phyloP scores from a whole-genome alignment of 768 basidiomycete genomes.

The Clitopilus hobsonii region DNA sequence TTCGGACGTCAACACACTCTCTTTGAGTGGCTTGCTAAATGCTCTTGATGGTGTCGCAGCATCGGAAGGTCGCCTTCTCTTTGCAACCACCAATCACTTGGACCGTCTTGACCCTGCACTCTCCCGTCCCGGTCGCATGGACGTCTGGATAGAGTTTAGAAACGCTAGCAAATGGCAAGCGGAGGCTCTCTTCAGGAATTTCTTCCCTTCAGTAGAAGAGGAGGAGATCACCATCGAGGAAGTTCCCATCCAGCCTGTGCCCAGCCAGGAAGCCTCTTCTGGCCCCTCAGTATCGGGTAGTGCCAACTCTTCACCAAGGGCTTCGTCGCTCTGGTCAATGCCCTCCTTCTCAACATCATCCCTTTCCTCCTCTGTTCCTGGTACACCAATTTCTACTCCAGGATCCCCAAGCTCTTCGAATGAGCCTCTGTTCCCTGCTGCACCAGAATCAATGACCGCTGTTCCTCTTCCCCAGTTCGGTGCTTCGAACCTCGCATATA shows the following conservation, averaged over 20 bases:
- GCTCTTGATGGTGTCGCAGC: slow-evolving; percentile 85
- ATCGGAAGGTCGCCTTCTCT: slow-evolving; percentile 82
- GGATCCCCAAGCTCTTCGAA: slow-evolving; percentile 9
- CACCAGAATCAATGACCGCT: slow-evolving; percentile 13
- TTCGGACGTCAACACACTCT: slow-evolving; percentile 78
- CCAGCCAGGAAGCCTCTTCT: slow-evolving; percentile 11
- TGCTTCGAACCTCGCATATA: slow-evolving; percentile 53
- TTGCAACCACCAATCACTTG: slow-evolving; percentile 91
- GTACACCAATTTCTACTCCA: slow-evolving; percentile 22
- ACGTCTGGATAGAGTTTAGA: slow-evolving; percentile 90
- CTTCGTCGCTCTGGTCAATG: slow-evolving; percentile 25
- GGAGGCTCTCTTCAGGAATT: slow-evolving; percentile 83
- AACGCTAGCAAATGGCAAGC: slow-evolving; percentile 83
- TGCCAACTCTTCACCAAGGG: slow-evolving; percentile 11
- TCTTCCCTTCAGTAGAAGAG: slow-evolving; percentile 76
- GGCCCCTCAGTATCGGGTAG: neutral
- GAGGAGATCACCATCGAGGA: slow-evolving; percentile 28
- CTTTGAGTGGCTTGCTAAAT: slow-evolving; percentile 76
- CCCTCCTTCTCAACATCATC: slow-evolving; percentile 37
- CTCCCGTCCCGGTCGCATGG: slow-evolving; percentile 89
- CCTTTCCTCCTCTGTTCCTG: slow-evolving; percentile 36
- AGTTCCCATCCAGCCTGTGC: slow-evolving; percentile 19
- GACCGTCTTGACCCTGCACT: slow-evolving; percentile 87
- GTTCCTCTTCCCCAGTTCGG: slow-evolving; percentile 39
- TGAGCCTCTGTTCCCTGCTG: slow-evolving; percentile 9